Evolutionary conservation across 2,329 filamentous ascomycete species (phyloP).

Genomic region (Apiospora malaysiana): DNA sequence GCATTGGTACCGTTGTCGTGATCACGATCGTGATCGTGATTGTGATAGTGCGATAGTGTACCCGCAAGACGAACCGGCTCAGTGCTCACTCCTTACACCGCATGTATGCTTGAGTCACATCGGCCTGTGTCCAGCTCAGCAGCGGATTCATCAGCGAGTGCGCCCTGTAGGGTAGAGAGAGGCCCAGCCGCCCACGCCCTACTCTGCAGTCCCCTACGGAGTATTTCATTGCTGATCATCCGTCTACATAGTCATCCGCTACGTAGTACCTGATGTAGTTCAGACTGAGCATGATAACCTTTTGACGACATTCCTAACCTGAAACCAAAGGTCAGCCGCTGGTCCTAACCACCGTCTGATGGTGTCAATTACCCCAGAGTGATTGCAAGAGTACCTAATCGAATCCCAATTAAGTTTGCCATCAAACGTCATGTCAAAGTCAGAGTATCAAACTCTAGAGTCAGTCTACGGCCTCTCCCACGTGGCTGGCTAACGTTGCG

Average conservation of each 20-base stretch:
- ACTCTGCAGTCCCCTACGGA: no score
- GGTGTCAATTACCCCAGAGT: neutral
- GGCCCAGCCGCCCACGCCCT: no score
- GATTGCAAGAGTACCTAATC: neutral
- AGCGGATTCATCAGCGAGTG: neutral
- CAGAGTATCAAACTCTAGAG: neutral
- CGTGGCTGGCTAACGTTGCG: slow-evolving; percentile 9
- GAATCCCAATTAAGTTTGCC: neutral
- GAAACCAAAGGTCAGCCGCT: neutral
- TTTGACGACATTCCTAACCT: neutral
- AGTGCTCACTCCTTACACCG: neutral
- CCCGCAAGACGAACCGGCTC: no score
- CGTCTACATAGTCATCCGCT: no score
- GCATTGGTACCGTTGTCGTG: neutral
- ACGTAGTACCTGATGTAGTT: no score
- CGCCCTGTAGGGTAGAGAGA: no score
- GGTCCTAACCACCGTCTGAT: neutral
- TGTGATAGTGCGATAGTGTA: neutral
- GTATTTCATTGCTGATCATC: neutral
- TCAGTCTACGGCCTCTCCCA: neutral
- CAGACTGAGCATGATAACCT: neutral
- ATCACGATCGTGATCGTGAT: neutral
- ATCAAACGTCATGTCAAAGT: slow-evolving; percentile 10
- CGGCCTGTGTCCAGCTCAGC: neutral
- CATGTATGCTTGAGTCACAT: neutral